A percentile compares a stretch with the other conserved stretches of the same genome.
phyloP scores from a whole-genome alignment of 257 asterid genomes.

The Buddleja alternifolia region DNA sequence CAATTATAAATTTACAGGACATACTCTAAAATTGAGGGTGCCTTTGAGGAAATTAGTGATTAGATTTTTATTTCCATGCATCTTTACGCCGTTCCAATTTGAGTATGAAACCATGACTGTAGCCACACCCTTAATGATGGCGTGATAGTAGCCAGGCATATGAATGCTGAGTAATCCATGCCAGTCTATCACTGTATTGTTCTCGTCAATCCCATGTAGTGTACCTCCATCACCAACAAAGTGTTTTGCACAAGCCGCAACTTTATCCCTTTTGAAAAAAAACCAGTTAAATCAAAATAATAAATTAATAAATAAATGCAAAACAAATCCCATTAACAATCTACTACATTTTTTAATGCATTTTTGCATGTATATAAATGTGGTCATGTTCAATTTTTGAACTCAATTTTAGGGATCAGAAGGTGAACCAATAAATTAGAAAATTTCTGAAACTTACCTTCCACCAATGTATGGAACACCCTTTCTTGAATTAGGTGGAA shows the following conservation, averaged over 20 bases:
- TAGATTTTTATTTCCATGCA: conserved; percentile 33
- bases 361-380: too few species aligned
- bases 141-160: conserved; percentile 33
- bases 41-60: conserved; percentile 31
- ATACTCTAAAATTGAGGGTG: conserved; percentile 35
- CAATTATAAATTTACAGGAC: background rate
- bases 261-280: conserved; percentile 26
- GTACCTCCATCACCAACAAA: conserved; percentile 43
- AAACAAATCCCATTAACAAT: too few species aligned
- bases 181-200: conserved; percentile 26
- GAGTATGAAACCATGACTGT: conserved; percentile 38
- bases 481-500: conserved; percentile 15
- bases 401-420: background rate
- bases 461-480: conserved; percentile 32
- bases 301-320: too few species aligned
- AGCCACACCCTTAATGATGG: conserved; percentile 35
- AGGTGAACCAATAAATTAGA: background rate
- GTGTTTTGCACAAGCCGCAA: conserved; percentile 38
- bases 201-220: conserved; percentile 29
- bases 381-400: too few species aligned
- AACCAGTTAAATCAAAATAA: background rate
- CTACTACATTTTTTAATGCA: too few species aligned
- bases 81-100: conserved; percentile 38
- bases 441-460: conserved; percentile 15
- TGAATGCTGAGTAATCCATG: conserved; percentile 32